Percentiles rank a stretch among this genome's conserved stretches.
These are phyloP conservation scores for Harringtonia lauricola DNA, from an alignment of 2,329 filamentous ascomycete species.

Conservation along the genomic window DNA sequence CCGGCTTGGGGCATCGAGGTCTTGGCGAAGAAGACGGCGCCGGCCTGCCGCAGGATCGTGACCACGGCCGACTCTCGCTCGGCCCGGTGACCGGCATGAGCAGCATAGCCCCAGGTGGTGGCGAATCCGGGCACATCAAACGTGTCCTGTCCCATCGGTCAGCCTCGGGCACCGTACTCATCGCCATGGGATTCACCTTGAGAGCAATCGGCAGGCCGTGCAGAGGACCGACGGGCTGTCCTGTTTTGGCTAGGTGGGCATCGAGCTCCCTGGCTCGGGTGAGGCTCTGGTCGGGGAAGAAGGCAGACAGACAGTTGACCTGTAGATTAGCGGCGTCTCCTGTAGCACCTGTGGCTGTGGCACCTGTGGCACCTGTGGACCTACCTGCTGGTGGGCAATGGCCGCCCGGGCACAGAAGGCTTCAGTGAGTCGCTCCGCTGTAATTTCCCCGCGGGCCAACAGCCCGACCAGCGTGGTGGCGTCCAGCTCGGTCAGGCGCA, in stretches of 20 bases:
- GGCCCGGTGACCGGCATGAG: too few relatives aligned
- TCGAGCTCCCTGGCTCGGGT: slow-evolving; percentile 20
- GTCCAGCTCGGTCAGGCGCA: neutral
- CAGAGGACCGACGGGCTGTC: slow-evolving; percentile 21
- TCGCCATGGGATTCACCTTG: too few relatives aligned
- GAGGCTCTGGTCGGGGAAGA: slow-evolving; percentile 21
- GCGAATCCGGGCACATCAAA: neutral
- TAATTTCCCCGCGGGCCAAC: neutral
- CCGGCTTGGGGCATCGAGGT: slow-evolving; percentile 14
- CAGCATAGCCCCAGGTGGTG: too few relatives aligned
- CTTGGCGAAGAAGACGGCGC: slow-evolving; percentile 15
- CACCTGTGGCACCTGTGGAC: slow-evolving; percentile 18
- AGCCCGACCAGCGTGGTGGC: neutral
- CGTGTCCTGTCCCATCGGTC: neutral
- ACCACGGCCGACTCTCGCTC: slow-evolving; percentile 8
- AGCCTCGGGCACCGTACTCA: too few relatives aligned
- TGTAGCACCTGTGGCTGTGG: too few relatives aligned
- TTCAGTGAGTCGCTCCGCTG: neutral
- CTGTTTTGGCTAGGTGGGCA: slow-evolving; percentile 16
- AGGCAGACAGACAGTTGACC: slow-evolving; percentile 24
- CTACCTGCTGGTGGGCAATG: slow-evolving; percentile 7
- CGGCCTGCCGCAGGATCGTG: slow-evolving; percentile 15
- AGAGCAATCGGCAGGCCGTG: slow-evolving; percentile 28
- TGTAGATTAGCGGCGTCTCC: slow-evolving; percentile 10
- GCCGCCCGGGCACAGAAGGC: neutral